phyloP scores from a whole-genome alignment of 805 yeast genomes.

The Trichomonascus vanleenenianus region DNA sequence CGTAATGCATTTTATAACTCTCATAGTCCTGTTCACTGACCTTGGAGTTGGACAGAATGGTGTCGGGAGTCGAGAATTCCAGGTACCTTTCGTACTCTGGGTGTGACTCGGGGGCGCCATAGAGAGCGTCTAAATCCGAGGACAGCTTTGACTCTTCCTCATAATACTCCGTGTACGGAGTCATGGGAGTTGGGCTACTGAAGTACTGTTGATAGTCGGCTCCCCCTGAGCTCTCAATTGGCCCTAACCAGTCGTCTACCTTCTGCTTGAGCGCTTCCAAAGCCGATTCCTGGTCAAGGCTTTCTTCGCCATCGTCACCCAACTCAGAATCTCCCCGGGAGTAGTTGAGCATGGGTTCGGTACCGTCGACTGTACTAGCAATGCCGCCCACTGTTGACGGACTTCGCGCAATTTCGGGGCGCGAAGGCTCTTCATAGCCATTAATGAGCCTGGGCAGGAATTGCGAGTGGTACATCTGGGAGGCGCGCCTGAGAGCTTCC shows the following conservation, averaged over 20 bases:
- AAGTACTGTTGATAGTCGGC: background rate
- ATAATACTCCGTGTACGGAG: no score
- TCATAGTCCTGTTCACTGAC: constrained; percentile 8
- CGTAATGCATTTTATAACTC: constrained; percentile 8
- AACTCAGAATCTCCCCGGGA: background rate
- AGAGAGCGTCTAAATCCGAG: background rate
- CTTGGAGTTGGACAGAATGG: background rate
- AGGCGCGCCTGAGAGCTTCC: constrained; percentile 22
- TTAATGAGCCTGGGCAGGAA: constrained; percentile 8
- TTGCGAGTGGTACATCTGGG: constrained; percentile 16
- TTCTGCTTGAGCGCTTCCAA: background rate
- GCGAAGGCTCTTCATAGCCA: no score
- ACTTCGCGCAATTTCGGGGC: background rate
- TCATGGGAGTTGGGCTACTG: background rate
- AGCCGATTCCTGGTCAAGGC: background rate
- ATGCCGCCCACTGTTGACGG: background rate
- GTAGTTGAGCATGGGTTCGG: background rate
- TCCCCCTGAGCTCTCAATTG: background rate
- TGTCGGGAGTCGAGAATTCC: constrained; percentile 7
- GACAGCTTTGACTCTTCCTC: no score
- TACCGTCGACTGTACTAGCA: constrained; percentile 4
- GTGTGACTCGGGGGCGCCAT: background rate
- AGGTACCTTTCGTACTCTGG: constrained; percentile 5
- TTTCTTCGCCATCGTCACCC: background rate
- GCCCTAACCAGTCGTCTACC: background rate